Evolutionary conservation across 1,284 basidiomycete genomes (phyloP), one percentile per base, ranked within the genome.

Genomic region (Marasmius tenuissimus): DNA sequence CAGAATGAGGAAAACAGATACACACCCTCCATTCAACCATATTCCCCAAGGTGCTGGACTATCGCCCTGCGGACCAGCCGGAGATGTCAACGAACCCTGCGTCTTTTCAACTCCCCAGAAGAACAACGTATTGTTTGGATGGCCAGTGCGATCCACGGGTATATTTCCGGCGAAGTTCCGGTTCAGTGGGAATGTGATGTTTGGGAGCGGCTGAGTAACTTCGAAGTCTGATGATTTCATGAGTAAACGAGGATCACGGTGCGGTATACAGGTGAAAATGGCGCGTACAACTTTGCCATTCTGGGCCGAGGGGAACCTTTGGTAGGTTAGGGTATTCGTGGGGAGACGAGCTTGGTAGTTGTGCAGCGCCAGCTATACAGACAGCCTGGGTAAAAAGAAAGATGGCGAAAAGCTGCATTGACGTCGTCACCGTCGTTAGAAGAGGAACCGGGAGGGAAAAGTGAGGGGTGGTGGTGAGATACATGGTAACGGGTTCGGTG

Each of bases 11-110:
- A 60, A 34, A 12, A 47, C 34, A 35, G 8, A 37, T 57, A 55
- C 83, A 65, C 71, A 87, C 81, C 88, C 88, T 71, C 89, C 88
- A 66, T 91, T 90, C 33, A 92, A 71, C 88, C 88, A 92, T 54
- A 91, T 88, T 9, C 82, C 83, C 89, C 89, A 91, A 2, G 90
- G 89, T 47, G 83, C 75, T n/a, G 75, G 70, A 59, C 75, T 70
- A 33, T 66, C 67, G 27, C 67, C 56, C 7, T 72, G 66, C 52
- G 52, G 52, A 37, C 52, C 52, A 9, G 52, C 52, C 35, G 52
- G 52, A 38, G 52, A 54, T 1, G 86, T 87, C 58, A 91, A 74
- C 1, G 88, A 89, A 1, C 87, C 88, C 12, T 77, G 70, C 3
- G 76, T 75, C 47, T 83, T 84, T 70, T 92, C 89, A 64, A 87